A percentile compares a stretch with the other conserved stretches of the same genome.
Evolutionary conservation across 2,329 filamentous ascomycete species (phyloP).

Genomic region (Xylaria sp.): DNA sequence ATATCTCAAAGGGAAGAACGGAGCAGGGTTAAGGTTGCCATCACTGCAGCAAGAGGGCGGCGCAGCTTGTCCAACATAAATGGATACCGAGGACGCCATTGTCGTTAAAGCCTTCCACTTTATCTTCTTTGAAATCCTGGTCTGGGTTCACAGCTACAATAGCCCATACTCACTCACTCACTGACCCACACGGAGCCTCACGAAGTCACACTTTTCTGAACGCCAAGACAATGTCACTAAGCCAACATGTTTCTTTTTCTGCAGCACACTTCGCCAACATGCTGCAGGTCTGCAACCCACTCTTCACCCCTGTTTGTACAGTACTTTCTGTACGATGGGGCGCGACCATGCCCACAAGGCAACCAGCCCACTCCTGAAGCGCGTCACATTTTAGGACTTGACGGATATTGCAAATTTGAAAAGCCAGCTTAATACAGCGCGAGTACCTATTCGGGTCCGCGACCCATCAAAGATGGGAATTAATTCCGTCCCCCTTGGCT

Average conservation of each 20-base stretch:
- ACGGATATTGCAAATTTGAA: conserved; percentile 12
- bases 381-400: conserved; percentile 27
- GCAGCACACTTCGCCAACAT: not conserved
- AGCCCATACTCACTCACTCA: not conserved
- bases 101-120: conserved; percentile 23
- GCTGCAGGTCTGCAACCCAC: conserved; percentile 28
- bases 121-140: conserved; percentile 16
- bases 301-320: conserved; percentile 32
- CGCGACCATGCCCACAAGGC: conserved; percentile 28
- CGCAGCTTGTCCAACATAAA: conserved; percentile 26
- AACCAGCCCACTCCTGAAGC: conserved; percentile 20
- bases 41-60: conserved; percentile 26
- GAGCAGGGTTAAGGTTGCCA: conserved; percentile 25
- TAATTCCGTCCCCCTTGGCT: conserved; percentile 13
- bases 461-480: conserved; percentile 17
- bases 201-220: conserved; percentile 2
- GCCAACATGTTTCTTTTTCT: conserved; percentile 25
- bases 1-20: not conserved
- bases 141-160: conserved; percentile 12
- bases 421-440: conserved; percentile 25
- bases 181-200: conserved; percentile 35
- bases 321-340: conserved; percentile 25
- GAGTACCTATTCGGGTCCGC: conserved; percentile 19
- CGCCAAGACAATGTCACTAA: conserved; percentile 16
- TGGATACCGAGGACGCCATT: conserved; percentile 26